Conservation (phyloP, 1,284 basidiomycete genomes). For the Sphaerobolus stellatus region DNA sequence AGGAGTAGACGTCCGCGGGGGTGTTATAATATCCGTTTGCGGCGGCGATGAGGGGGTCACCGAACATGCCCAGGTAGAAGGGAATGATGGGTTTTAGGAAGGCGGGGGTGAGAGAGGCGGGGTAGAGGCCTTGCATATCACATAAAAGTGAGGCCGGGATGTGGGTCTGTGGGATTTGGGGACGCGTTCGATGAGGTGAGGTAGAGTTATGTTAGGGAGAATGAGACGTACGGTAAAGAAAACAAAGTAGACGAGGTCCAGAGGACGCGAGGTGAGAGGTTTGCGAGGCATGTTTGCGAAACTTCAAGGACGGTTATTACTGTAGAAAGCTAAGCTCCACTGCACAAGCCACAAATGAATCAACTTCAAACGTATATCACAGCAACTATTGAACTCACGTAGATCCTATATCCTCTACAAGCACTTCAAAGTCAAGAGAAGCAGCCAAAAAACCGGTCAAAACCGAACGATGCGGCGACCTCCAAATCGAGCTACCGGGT, state of each 20-base stretch:
- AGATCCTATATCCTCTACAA: too few relatives aligned
- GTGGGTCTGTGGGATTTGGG: conserved; percentile 46
- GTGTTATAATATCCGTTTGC: conserved; percentile 36
- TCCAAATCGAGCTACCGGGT: too few relatives aligned
- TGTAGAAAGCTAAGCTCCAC: too few relatives aligned
- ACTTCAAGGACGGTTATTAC: too few relatives aligned
- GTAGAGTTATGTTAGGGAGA: not conserved
- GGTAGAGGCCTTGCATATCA: conserved; percentile 71
- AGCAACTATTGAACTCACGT: too few relatives aligned
- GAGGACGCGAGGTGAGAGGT: conserved; percentile 38
- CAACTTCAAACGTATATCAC: too few relatives aligned
- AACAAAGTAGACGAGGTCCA: conserved; percentile 61
- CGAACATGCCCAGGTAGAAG: conserved; percentile 50
- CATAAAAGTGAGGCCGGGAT: conserved; percentile 62
- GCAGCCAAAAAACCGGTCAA: too few relatives aligned
- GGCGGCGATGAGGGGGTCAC: conserved; percentile 64
- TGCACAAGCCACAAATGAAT: too few relatives aligned
- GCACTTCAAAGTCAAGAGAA: too few relatives aligned
- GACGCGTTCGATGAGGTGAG: not conserved
- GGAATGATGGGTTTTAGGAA: conserved; percentile 42
- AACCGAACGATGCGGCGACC: too few relatives aligned
- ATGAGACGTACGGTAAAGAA: conserved; percentile 56
- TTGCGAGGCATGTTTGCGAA: not conserved
- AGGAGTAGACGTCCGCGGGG: not conserved
- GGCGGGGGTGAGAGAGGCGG: conserved; percentile 46